Percentiles rank a stretch among this genome's conserved stretches.
Conservation (phyloP, 257 asterid species). For the Solanum pennellii region DNA sequence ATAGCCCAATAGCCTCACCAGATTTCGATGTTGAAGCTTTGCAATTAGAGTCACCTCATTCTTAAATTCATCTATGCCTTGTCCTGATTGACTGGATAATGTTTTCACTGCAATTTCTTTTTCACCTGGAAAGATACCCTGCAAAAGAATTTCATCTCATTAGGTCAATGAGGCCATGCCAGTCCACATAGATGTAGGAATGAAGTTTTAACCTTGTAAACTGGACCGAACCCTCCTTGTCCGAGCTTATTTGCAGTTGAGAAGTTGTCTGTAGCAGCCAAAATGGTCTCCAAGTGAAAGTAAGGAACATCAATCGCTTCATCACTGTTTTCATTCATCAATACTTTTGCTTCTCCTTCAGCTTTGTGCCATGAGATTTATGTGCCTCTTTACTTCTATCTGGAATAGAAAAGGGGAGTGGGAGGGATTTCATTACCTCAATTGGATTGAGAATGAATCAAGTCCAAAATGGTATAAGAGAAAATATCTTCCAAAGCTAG, state of each 20-base stretch:
- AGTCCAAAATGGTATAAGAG: background rate
- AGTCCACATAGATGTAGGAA: background rate
- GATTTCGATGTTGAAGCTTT: background rate
- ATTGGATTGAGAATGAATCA: background rate
- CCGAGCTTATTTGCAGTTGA: background rate
- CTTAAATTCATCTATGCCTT: background rate
- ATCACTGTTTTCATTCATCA: background rate
- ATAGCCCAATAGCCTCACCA: background rate
- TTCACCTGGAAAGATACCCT: background rate
- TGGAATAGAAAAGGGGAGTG: background rate
- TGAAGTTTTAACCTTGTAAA: background rate
- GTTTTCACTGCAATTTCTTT: background rate
- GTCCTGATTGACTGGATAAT: background rate
- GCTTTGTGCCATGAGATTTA: no score
- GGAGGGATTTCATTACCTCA: no score
- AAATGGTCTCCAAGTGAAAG: background rate
- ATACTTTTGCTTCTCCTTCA: no score
- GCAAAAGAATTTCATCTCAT: background rate
- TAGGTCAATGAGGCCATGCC: background rate
- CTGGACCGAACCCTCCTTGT: background rate
- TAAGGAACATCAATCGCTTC: background rate
- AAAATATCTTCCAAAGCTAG: background rate
- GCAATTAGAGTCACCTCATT: background rate
- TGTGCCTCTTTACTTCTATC: background rate
- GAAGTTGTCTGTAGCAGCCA: background rate